A percentile compares a stretch with the other conserved stretches of the same genome.
Evolutionary conservation across 2,329 filamentous ascomycete genomes (phyloP).

Genomic region (Drechslerella coelobrocha): DNA sequence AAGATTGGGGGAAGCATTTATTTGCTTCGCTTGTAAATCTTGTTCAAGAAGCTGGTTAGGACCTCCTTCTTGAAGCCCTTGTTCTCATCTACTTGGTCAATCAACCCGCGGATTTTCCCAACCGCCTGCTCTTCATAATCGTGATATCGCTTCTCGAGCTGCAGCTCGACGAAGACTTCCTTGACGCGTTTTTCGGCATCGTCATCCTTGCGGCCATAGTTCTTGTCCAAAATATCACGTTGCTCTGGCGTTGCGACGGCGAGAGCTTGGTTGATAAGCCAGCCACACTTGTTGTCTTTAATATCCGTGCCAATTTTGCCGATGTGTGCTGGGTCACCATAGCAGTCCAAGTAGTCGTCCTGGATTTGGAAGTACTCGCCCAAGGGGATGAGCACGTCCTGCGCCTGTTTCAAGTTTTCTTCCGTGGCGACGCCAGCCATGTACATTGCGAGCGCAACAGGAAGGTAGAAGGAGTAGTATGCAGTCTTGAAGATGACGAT

Average conservation of each 20-base stretch:
- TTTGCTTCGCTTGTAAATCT: conserved; percentile 99
- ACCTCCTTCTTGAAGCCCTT: conserved; percentile 87
- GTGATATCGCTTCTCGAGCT: conserved; percentile 81
- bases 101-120: conserved; percentile 75
- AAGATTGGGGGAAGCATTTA: conserved; percentile 61
- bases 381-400: conserved; percentile 92
- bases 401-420: conserved; percentile 85
- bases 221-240: conserved; percentile 82
- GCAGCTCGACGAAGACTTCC: conserved; percentile 83
- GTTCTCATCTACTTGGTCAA: conserved; percentile 80
- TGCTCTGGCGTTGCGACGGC: conserved; percentile 81
- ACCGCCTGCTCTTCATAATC: conserved; percentile 90
- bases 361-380: conserved; percentile 99
- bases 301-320: conserved; percentile 99
- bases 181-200: conserved; percentile 84
- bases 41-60: conserved; percentile 86
- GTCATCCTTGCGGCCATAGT: conserved; percentile 92
- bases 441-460: conserved; percentile 87
- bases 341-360: conserved; percentile 99
- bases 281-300: conserved; percentile 99
- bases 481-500: conserved; percentile 99
- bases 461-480: conserved; percentile 99
- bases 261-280: conserved; percentile 95
- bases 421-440: conserved; percentile 83
- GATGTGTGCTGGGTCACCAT: conserved; percentile 87